phyloP scores from a whole-genome alignment of 345 rosid genomes.

The Dimocarpus longan region DNA sequence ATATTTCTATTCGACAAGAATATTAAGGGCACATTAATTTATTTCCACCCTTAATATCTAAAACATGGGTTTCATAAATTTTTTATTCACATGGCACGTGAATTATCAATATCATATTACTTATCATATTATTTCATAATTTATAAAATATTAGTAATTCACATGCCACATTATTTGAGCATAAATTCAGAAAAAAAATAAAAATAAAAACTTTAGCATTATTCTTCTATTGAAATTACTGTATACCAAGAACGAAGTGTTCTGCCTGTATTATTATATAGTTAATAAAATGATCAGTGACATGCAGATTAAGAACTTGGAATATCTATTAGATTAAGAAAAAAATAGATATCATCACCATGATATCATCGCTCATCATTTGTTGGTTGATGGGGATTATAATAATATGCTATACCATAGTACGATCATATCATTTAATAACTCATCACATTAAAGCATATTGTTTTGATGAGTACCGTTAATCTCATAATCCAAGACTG shows the following conservation, averaged over 20 bases:
- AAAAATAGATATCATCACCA: not conserved
- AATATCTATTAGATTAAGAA: not conserved
- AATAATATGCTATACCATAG: not conserved
- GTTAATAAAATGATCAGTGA: not conserved
- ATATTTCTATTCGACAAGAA: not conserved
- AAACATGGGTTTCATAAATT: no score
- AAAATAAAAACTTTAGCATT: no score
- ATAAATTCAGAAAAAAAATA: no score
- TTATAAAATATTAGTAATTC: no score
- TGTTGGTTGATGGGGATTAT: conserved; percentile 15
- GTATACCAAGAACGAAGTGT: not conserved
- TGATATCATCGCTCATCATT: conserved; percentile 19
- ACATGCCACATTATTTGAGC: no score
- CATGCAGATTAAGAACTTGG: not conserved
- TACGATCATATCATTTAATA: not conserved
- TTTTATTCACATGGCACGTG: no score
- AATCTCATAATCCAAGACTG: not conserved
- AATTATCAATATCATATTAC: no score
- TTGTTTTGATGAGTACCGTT: conserved; percentile 1
- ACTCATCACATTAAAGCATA: not conserved
- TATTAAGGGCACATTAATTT: not conserved
- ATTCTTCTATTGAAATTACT: no score
- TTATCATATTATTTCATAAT: no score
- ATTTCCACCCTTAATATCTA: not conserved
- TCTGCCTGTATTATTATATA: not conserved